phyloP scores from a whole-genome alignment of 306 rosid species.

The Vigna unguiculata region DNA sequence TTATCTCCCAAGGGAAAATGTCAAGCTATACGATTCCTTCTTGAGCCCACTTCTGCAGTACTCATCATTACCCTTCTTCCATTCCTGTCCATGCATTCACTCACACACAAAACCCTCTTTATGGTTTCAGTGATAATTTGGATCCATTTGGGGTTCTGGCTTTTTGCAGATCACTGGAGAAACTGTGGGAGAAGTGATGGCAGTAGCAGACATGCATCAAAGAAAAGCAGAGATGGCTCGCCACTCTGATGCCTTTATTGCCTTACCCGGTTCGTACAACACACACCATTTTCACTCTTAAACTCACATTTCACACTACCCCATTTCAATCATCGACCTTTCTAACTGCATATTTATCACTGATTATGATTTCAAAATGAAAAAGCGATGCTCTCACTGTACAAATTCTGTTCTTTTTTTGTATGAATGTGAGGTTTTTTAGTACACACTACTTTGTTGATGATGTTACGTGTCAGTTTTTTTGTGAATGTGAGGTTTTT shows the following conservation, averaged over 20 bases:
- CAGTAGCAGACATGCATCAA: constrained; percentile 99
- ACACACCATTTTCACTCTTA: constrained; percentile 6
- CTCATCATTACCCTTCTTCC: constrained; percentile 50
- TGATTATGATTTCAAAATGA: background rate
- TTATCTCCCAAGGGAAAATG: constrained; percentile 37
- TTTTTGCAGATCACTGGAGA: constrained; percentile 87
- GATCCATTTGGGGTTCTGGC: constrained; percentile 40
- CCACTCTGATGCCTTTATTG: constrained; percentile 98
- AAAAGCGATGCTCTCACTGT: background rate
- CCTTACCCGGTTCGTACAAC: constrained; percentile 87
- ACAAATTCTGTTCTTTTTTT: background rate
- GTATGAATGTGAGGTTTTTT: background rate
- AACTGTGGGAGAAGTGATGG: constrained; percentile 96
- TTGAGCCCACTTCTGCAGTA: constrained; percentile 48
- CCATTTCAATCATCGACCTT: background rate
- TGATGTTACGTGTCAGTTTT: constrained; percentile 8
- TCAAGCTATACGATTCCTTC: constrained; percentile 33
- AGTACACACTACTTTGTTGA: background rate
- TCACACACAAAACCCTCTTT: constrained; percentile 16
- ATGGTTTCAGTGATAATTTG: constrained; percentile 45
- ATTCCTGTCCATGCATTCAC: constrained; percentile 26
- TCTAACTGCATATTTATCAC: too few species aligned
- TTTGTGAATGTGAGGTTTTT: background rate
- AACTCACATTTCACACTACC: background rate
- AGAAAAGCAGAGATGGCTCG: constrained; percentile 98